These are phyloP conservation scores for Aureobasidium sp. DNA, from an alignment of 2,329 filamentous ascomycete species.

Conservation along the genomic window DNA sequence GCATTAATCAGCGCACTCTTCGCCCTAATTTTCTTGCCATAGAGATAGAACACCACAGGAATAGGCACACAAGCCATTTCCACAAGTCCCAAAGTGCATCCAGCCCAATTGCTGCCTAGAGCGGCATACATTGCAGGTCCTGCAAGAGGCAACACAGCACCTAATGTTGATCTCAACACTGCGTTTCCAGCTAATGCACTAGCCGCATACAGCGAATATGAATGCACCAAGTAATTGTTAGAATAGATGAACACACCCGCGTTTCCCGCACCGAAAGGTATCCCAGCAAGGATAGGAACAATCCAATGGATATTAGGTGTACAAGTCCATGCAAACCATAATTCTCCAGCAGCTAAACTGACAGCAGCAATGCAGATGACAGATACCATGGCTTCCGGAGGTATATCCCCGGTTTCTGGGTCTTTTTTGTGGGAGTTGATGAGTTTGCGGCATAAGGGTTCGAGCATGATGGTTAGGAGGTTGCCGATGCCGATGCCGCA, in stretches of 20 bases:
- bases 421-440: constrained; percentile 46
- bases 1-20: constrained; percentile 26
- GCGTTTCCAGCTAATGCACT: constrained; percentile 49
- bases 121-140: constrained; percentile 44
- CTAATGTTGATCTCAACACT: constrained; percentile 43
- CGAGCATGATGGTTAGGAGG: constrained; percentile 44
- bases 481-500: constrained; percentile 52
- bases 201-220: constrained; percentile 60
- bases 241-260: constrained; percentile 48
- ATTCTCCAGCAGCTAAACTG: constrained; percentile 53
- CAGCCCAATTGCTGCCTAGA: constrained; percentile 39
- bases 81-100: constrained; percentile 37
- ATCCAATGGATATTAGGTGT: constrained; percentile 14
- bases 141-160: constrained; percentile 44
- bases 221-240: constrained; percentile 66
- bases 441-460: constrained; percentile 1
- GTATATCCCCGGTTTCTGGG: constrained; percentile 45
- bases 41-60: constrained; percentile 50
- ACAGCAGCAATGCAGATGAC: constrained; percentile 57
- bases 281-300: constrained; percentile 30
- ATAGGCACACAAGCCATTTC: constrained; percentile 40
- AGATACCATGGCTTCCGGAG: constrained; percentile 43
- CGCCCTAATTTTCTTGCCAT: constrained; percentile 39
- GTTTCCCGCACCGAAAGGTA: constrained; percentile 17
- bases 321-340: constrained; percentile 49